Percentiles rank a stretch among this genome's conserved stretches.
Evolutionary conservation across 129 eudicot species (phyloP).

Genomic region (Flaveria brownii): DNA sequence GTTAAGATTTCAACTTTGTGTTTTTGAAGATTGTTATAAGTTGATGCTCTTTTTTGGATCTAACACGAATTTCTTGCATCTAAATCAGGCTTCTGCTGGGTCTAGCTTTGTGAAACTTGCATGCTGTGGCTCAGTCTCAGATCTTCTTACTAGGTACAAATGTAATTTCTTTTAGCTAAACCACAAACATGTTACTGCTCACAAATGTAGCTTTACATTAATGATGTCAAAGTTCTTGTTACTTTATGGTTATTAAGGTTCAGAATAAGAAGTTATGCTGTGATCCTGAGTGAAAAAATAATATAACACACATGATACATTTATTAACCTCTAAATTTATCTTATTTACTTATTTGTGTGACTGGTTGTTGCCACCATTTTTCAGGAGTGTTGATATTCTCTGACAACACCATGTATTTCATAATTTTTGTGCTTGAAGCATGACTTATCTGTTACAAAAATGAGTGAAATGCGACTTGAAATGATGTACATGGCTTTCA

Average conservation of each 20-base stretch:
- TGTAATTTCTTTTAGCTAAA: neutral
- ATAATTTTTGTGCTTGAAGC: neutral
- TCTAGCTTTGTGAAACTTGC: slow-evolving; percentile 77
- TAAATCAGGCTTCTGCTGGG: slow-evolving; percentile 56
- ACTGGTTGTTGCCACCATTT: neutral
- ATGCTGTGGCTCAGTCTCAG: slow-evolving; percentile 76
- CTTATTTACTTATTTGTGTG: slow-evolving; percentile 1
- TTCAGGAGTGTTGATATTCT: neutral
- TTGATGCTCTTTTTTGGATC: slow-evolving; percentile 17
- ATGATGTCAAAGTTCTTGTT: neutral
- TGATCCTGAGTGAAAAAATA: neutral
- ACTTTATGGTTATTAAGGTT: slow-evolving; percentile 4
- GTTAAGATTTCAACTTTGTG: neutral
- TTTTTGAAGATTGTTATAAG: neutral
- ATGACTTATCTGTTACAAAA: neutral
- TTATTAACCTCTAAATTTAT: neutral
- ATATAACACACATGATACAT: neutral
- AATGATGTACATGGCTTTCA: slow-evolving; percentile 5
- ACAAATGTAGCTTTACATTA: neutral
- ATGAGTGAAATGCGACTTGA: neutral
- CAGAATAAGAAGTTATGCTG: slow-evolving; percentile 9
- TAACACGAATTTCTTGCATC: slow-evolving; percentile 27
- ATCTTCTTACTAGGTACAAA: slow-evolving; percentile 72
- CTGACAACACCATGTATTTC: neutral
- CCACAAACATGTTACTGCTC: neutral